Evolutionary conservation across 176 grass and related monocot species (phyloP).

Genomic region (Ensete glaucum): DNA sequence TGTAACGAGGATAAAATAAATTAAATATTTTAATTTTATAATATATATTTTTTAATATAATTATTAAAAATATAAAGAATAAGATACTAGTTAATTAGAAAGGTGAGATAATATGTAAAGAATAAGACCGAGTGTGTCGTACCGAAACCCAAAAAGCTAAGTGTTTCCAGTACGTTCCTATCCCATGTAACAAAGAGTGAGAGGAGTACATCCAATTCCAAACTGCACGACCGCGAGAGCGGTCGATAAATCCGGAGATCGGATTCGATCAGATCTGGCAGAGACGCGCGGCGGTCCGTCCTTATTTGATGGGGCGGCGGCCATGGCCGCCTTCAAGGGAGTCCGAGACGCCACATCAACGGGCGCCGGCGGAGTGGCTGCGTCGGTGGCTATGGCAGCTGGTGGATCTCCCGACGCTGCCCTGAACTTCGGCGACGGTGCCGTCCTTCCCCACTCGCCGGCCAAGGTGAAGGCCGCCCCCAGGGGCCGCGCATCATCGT

Average conservation of each 20-base stretch:
- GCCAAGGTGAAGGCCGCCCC: conserved; percentile 6
- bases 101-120: no score
- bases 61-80: no score
- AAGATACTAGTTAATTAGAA: no score
- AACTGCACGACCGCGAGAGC: no score
- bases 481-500: neutral
- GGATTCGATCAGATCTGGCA: neutral
- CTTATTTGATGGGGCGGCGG: neutral
- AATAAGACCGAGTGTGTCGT: no score
- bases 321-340: neutral
- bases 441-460: neutral
- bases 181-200: no score
- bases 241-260: neutral
- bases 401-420: neutral
- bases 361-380: neutral
- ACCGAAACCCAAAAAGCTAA: no score
- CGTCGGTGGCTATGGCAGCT: neutral
- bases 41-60: no score
- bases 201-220: no score
- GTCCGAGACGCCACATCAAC: neutral
- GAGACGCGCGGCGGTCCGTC: neutral
- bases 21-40: no score
- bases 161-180: no score
- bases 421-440: neutral
- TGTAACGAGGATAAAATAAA: no score